A percentile compares a stretch with the other conserved stretches of the same genome.
Evolutionary conservation across 768 basidiomycete species (phyloP).

Genomic region (Amanita rimosa): DNA sequence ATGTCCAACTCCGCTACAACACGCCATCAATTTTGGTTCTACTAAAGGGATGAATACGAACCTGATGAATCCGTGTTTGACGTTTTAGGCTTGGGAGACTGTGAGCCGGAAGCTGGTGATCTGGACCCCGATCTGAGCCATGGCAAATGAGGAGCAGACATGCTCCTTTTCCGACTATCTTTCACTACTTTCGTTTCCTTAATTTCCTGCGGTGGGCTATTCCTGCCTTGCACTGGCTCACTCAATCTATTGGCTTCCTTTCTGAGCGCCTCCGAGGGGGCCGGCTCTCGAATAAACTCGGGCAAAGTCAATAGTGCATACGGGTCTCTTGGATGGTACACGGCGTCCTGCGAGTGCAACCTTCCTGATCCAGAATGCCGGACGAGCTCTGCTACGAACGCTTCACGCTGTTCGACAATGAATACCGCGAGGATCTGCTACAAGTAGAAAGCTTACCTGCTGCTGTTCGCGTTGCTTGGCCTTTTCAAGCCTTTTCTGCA

Average conservation of each 20-base stretch:
- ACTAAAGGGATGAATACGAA: not conserved
- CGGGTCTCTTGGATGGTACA: constrained; percentile 39
- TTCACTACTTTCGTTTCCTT: constrained; percentile 17
- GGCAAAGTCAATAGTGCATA: constrained; percentile 43
- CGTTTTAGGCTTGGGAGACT: constrained; percentile 2
- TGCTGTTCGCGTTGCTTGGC: constrained; percentile 46
- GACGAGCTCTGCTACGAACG: constrained; percentile 66
- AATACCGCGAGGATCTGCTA: constrained; percentile 3
- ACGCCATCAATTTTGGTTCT: not conserved
- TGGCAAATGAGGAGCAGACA: constrained; percentile 49
- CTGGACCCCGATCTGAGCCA: constrained; percentile 36
- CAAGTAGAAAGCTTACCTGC: constrained; percentile 34
- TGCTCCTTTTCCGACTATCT: constrained; percentile 34
- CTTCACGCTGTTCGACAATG: constrained; percentile 39
- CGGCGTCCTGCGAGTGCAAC: constrained; percentile 71
- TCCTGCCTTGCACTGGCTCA: constrained; percentile 45
- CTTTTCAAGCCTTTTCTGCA: constrained; percentile 43
- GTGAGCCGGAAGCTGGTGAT: constrained; percentile 7
- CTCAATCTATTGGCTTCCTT: constrained; percentile 38
- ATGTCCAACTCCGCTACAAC: constrained; percentile 29
- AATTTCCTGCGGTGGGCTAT: constrained; percentile 5
- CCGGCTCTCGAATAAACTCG: constrained; percentile 50
- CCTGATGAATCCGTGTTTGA: not conserved
- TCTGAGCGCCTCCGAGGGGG: constrained; percentile 24
- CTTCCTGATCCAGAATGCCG: constrained; percentile 65